Conservation (phyloP, 495 filamentous ascomycete species). For the Penicillium canescens region DNA sequence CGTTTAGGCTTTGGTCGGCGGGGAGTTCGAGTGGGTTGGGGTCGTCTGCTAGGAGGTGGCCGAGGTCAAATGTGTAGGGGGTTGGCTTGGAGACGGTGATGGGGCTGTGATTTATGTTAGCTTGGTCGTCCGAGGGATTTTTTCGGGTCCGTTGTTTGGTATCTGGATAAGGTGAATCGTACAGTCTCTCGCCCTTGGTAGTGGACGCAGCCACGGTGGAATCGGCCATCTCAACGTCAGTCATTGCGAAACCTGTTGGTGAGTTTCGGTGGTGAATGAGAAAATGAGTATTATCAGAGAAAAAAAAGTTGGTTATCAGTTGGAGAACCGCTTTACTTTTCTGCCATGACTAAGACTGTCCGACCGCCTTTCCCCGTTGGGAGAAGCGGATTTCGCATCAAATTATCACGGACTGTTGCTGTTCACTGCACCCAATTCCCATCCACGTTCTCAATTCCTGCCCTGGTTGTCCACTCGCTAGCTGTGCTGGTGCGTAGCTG, state of each 20-base stretch:
- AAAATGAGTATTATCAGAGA: slow-evolving; percentile 9
- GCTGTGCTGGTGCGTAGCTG: slow-evolving; percentile 34
- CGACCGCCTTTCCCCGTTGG: slow-evolving; percentile 25
- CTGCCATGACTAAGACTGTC: slow-evolving; percentile 29
- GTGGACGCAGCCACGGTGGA: slow-evolving; percentile 19
- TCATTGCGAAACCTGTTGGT: slow-evolving; percentile 19
- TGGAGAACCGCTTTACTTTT: slow-evolving; percentile 20
- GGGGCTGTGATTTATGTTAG: slow-evolving; percentile 34
- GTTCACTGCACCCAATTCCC: slow-evolving; percentile 13
- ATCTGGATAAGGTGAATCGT: slow-evolving; percentile 11
- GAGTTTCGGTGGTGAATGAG: background rate
- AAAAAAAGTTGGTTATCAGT: slow-evolving; percentile 31
- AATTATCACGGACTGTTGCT: slow-evolving; percentile 30
- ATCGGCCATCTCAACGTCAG: slow-evolving; percentile 32
- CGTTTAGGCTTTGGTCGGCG: slow-evolving; percentile 38
- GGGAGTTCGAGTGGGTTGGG: slow-evolving; percentile 70
- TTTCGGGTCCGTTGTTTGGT: background rate
- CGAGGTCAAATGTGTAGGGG: slow-evolving; percentile 90
- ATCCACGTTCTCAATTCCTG: slow-evolving; percentile 25
- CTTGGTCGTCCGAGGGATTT: background rate
- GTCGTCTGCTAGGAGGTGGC: slow-evolving; percentile 78
- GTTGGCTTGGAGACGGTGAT: slow-evolving; percentile 78
- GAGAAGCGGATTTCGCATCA: slow-evolving; percentile 29
- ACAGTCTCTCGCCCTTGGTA: slow-evolving; percentile 46
- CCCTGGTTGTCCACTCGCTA: slow-evolving; percentile 38